phyloP scores from a whole-genome alignment of 495 filamentous ascomycete species.

The Haplographium delicatum region DNA sequence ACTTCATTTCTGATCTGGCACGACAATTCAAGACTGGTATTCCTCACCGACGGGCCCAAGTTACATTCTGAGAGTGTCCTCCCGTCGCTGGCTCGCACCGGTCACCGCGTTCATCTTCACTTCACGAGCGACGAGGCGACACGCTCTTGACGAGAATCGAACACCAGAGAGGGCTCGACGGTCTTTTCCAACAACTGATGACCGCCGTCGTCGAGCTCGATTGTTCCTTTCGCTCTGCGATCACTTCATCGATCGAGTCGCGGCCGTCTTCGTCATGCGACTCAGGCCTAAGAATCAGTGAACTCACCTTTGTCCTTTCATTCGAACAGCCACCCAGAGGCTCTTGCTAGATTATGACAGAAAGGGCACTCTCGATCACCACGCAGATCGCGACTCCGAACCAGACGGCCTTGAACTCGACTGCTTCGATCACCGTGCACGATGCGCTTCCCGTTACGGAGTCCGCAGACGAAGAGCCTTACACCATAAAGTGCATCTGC shows the following conservation, averaged over 20 bases:
- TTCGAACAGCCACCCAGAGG: slow-evolving; percentile 52
- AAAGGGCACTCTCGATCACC: slow-evolving; percentile 62
- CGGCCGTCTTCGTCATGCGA: slow-evolving; percentile 50
- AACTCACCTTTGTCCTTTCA: slow-evolving; percentile 36
- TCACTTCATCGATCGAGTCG: slow-evolving; percentile 26
- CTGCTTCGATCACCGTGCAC: slow-evolving; percentile 46
- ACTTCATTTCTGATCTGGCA: neutral
- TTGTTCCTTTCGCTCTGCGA: slow-evolving; percentile 26
- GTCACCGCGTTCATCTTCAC: neutral
- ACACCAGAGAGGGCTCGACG: slow-evolving; percentile 3
- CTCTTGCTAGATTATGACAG: slow-evolving; percentile 89
- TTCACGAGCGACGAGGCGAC: no score
- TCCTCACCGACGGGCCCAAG: neutral
- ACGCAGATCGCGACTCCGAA: slow-evolving; percentile 47
- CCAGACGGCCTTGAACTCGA: slow-evolving; percentile 44
- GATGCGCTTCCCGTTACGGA: slow-evolving; percentile 51
- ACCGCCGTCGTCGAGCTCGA: slow-evolving; percentile 15
- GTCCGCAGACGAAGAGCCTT: slow-evolving; percentile 76
- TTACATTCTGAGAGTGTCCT: neutral
- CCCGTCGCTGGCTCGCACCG: neutral
- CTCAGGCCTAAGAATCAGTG: slow-evolving; percentile 44
- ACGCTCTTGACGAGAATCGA: neutral
- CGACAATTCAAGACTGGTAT: neutral
- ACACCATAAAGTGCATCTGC: slow-evolving; percentile 98
- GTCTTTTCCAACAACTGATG: slow-evolving; percentile 22